Conservation (phyloP, 495 filamentous ascomycete species). For the Podospora appendiculata region DNA sequence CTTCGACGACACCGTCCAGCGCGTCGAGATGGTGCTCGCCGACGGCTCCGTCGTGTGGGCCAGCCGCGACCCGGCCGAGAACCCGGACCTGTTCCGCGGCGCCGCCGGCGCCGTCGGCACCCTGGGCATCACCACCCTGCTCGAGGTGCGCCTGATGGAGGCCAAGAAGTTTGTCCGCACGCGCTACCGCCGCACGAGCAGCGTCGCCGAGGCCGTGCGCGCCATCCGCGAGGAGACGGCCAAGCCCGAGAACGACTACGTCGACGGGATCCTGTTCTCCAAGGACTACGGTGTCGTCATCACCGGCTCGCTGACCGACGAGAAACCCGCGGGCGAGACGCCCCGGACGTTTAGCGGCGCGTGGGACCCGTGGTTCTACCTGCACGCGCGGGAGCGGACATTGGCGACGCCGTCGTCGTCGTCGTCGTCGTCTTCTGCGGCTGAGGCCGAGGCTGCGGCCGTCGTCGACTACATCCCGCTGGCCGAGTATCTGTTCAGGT, state of each 20-base stretch:
- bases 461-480: constrained; percentile 40
- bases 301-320: constrained; percentile 42
- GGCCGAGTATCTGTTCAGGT: constrained; percentile 49
- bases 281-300: constrained; percentile 43
- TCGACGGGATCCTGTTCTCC: constrained; percentile 45
- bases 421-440: background rate
- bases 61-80: constrained; percentile 20
- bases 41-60: constrained; percentile 41
- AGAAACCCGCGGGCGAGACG: constrained; percentile 17
- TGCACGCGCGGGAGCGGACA: constrained; percentile 35
- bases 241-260: constrained; percentile 27
- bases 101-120: constrained; percentile 52
- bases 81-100: constrained; percentile 45
- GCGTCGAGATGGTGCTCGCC: constrained; percentile 54
- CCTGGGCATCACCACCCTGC: constrained; percentile 45
- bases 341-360: constrained; percentile 37
- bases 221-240: constrained; percentile 22
- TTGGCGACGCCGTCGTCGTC: background rate
- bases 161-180: constrained; percentile 48
- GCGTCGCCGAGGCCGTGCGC: constrained; percentile 34
- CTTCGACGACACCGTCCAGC: constrained; percentile 47
- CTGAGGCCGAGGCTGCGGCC: constrained; percentile 8
- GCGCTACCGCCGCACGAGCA: constrained; percentile 42
- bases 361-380: constrained; percentile 48
- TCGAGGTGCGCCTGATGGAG: constrained; percentile 46